Percentiles rank a stretch among this genome's conserved stretches.
phyloP scores from a whole-genome alignment of 2,329 filamentous ascomycete genomes.

The Pseudodiploospora longispora region DNA sequence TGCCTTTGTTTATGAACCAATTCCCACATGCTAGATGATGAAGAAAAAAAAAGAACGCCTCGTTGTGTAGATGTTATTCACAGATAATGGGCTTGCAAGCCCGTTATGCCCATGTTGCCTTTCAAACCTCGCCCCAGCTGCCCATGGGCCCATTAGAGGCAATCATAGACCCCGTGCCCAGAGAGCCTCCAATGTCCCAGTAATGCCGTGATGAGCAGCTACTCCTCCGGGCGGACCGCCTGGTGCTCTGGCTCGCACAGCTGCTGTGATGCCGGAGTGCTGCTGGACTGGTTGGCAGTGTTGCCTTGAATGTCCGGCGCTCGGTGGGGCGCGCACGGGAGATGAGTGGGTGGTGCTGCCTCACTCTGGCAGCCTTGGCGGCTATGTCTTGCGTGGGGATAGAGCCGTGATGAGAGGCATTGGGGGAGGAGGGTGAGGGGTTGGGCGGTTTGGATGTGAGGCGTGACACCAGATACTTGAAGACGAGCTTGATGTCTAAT shows the following conservation, averaged over 20 bases:
- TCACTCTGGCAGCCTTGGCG: slow-evolving; percentile 73
- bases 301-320: slow-evolving; percentile 49
- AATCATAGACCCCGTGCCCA: slow-evolving; percentile 67
- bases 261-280: slow-evolving; percentile 50
- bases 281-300: slow-evolving; percentile 40
- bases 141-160: slow-evolving; percentile 61
- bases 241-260: slow-evolving; percentile 82
- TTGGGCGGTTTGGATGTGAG: slow-evolving; percentile 48
- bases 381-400: slow-evolving; percentile 55
- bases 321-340: slow-evolving; percentile 45
- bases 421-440: not conserved
- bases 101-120: not conserved
- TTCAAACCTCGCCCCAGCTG: slow-evolving; percentile 67
- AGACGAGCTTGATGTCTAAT: slow-evolving; percentile 84
- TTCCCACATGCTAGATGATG: too few relatives aligned
- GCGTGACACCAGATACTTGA: slow-evolving; percentile 73
- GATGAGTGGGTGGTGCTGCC: slow-evolving; percentile 83
- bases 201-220: slow-evolving; percentile 74
- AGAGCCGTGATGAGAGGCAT: slow-evolving; percentile 19
- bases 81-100: too few relatives aligned
- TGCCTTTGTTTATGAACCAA: too few relatives aligned
- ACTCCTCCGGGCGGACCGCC: slow-evolving; percentile 59
- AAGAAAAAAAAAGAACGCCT: too few relatives aligned
- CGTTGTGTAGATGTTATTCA: too few relatives aligned
- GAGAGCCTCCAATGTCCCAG: slow-evolving; percentile 81